Percentiles rank a stretch among this genome's conserved stretches.
Evolutionary conservation across 495 filamentous ascomycete genomes (phyloP).

Genomic region (Saxispiralis lemnorum): DNA sequence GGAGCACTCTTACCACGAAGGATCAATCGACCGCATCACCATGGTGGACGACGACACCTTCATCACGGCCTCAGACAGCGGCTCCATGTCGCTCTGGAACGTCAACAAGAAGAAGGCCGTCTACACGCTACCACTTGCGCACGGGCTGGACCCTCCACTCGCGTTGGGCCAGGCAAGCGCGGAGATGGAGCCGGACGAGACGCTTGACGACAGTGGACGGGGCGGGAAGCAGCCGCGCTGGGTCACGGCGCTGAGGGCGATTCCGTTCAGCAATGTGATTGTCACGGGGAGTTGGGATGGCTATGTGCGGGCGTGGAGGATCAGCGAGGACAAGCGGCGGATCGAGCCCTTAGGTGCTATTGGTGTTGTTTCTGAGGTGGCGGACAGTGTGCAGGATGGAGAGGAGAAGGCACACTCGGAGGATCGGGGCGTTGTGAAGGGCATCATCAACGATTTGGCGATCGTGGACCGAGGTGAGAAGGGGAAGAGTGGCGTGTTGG

Average conservation of each 20-base stretch:
- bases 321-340: conserved; percentile 65
- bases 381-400: background rate
- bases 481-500: conserved; percentile 53
- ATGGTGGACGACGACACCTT: conserved; percentile 81
- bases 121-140: conserved; percentile 59
- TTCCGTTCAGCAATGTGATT: conserved; percentile 76
- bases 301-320: conserved; percentile 61
- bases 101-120: conserved; percentile 88
- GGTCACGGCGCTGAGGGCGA: conserved; percentile 72
- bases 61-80: conserved; percentile 84
- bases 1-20: conserved; percentile 46
- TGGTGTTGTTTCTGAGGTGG: conserved; percentile 14
- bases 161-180: conserved; percentile 48
- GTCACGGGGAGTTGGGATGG: conserved; percentile 92
- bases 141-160: conserved; percentile 61
- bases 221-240: conserved; percentile 49
- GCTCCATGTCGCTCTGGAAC: conserved; percentile 69
- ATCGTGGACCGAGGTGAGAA: conserved; percentile 61
- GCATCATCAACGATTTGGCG: conserved; percentile 70
- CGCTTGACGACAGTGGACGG: conserved; percentile 13
- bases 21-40: conserved; percentile 75
- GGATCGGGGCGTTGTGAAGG: conserved; percentile 22
- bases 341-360: conserved; percentile 55
- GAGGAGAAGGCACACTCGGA: background rate
- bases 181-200: conserved; percentile 38